These are phyloP conservation scores for Calvatia gigantea DNA, from an alignment of 768 basidiomycete species.

Conservation along the genomic window DNA sequence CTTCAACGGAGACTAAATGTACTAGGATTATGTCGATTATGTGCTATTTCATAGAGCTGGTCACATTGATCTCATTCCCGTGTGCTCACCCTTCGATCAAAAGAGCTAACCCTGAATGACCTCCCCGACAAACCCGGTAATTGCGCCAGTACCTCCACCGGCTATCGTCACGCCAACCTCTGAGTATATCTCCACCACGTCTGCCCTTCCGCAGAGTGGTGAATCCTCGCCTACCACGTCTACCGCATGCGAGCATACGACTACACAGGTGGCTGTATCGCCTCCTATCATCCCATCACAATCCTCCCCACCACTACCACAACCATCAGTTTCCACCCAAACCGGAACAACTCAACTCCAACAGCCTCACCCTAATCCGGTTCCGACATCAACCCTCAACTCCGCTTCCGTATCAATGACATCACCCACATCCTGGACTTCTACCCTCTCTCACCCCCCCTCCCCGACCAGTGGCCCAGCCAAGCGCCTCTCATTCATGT, in stretches of 20 bases:
- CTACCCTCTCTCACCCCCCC: constrained; percentile 26
- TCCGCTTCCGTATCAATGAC: constrained; percentile 14
- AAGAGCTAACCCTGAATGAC: no score
- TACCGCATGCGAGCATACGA: constrained; percentile 10
- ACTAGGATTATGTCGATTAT: no score
- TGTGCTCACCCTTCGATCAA: no score
- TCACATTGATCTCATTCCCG: no score
- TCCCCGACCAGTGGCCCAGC: constrained; percentile 44
- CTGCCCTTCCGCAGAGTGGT: constrained; percentile 1
- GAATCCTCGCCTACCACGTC: constrained; percentile 17
- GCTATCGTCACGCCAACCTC: constrained; percentile 46
- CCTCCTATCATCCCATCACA: not conserved
- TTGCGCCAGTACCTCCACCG: constrained; percentile 19
- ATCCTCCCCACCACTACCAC: constrained; percentile 9
- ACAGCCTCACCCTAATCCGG: not conserved
- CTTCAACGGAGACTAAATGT: no score
- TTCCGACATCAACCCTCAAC: not conserved
- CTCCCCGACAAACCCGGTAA: not conserved
- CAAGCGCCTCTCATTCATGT: constrained; percentile 86
- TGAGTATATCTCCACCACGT: constrained; percentile 38
- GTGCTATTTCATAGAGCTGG: no score
- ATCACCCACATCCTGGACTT: constrained; percentile 16
- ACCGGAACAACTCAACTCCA: not conserved
- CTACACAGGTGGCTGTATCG: not conserved
- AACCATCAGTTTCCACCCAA: constrained; percentile 5